Conservation (phyloP, 2,329 filamentous ascomycete genomes). For the Tolypocladium endophyticum region DNA sequence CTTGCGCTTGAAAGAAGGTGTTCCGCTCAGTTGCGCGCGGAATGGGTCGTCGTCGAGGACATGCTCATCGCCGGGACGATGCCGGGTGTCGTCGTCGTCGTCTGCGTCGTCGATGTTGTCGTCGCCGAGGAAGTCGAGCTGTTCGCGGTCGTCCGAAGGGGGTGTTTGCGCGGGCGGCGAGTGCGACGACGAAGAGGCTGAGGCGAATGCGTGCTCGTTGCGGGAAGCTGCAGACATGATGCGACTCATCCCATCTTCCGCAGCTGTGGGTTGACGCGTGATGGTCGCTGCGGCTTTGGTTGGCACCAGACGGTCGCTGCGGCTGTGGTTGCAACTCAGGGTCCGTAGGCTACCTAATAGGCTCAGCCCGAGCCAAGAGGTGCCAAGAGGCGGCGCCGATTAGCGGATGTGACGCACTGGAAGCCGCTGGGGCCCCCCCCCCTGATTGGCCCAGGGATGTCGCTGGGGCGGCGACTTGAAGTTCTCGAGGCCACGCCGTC, state of each 20-base stretch:
- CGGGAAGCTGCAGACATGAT: conserved; percentile 29
- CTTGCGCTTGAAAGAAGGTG: conserved; percentile 63
- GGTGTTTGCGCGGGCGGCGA: conserved; percentile 14
- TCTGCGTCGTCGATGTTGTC: conserved; percentile 24
- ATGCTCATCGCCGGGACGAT: conserved; percentile 1
- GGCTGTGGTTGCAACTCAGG: too few species aligned
- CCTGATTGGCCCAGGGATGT: background rate
- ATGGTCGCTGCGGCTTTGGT: background rate
- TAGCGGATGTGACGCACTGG: background rate
- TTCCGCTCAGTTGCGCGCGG: conserved; percentile 34
- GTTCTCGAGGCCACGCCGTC: background rate
- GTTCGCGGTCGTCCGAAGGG: conserved; percentile 30
- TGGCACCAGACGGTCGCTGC: background rate
- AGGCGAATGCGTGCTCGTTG: conserved; percentile 19
- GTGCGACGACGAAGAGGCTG: conserved; percentile 24
- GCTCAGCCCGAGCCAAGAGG: background rate
- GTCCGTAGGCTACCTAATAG: too few species aligned
- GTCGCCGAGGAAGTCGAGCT: conserved; percentile 32
- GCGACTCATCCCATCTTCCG: conserved; percentile 25
- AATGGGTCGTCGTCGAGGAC: conserved; percentile 48
- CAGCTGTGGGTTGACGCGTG: background rate
- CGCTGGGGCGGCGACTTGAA: background rate
- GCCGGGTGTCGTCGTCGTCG: conserved; percentile 7
- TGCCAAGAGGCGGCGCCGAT: background rate
- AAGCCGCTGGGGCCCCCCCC: background rate